A percentile compares a stretch with the other conserved stretches of the same genome.
These are phyloP conservation scores for Bryoglossum gracile DNA, from an alignment of 495 filamentous ascomycete species.

Conservation along the genomic window DNA sequence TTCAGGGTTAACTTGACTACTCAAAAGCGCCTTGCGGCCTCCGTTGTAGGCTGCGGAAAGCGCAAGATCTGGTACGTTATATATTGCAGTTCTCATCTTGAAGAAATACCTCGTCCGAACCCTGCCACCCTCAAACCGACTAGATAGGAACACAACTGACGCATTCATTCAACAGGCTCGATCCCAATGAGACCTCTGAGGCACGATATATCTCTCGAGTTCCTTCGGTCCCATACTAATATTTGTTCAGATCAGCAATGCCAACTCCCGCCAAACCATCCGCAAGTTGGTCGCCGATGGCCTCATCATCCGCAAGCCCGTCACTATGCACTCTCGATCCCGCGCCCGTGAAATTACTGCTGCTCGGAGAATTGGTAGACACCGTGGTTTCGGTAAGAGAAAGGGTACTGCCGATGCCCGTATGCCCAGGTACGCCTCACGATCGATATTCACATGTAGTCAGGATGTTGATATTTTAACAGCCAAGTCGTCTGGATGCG, in stretches of 20 bases:
- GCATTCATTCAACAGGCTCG: no score
- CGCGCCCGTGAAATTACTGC: constrained; percentile 87
- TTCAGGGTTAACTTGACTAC: constrained; percentile 98
- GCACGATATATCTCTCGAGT: no score
- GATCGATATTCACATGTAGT: background rate
- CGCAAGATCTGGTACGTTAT: constrained; percentile 99
- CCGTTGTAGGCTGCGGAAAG: constrained; percentile 96
- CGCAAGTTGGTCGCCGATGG: constrained; percentile 99
- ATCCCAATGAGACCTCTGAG: constrained; percentile 99
- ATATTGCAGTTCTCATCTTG: no score
- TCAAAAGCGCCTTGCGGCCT: constrained; percentile 98
- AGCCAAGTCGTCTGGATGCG: constrained; percentile 99
- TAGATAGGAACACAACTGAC: no score
- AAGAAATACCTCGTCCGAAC: no score
- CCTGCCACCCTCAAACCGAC: no score
- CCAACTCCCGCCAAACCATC: constrained; percentile 99
- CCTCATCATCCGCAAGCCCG: constrained; percentile 99
- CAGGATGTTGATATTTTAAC: constrained; percentile 23
- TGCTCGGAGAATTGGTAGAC: constrained; percentile 85
- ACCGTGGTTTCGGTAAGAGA: constrained; percentile 99
- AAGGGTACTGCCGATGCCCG: constrained; percentile 99
- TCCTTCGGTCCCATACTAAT: no score
- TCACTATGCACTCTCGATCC: constrained; percentile 97
- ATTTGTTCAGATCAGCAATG: constrained; percentile 99
- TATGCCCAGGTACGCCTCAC: constrained; percentile 81